Base-by-base conservation (phyloP, 768 basidiomycete genomes). In the Xerocomus spinulosus region DNA sequence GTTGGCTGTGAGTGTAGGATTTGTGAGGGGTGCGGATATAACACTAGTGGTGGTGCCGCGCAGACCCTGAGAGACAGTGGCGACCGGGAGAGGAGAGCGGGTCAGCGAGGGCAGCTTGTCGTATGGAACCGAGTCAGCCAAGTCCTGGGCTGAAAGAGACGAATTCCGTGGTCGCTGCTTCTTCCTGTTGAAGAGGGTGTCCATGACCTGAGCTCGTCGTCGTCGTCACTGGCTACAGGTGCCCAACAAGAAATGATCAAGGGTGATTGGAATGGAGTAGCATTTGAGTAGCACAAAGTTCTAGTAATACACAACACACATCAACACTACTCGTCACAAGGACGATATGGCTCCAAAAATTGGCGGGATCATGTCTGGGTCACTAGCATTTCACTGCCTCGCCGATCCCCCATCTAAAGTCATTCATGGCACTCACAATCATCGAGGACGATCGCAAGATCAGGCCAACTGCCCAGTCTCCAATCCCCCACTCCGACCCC, bases 21-120 rank as follows among this genome's bases (percentile, higher is more conserved):
- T 92, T 21, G 88, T 89, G 58, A 85, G 83, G 8, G 88, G 88
- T 5, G 88, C 89, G 25, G 87, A 90, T 54, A 92, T 91, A 41
- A 54, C 64, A 18, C 68, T 52, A 15, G 56, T 57, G 9, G 44
- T 29, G 1, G 49, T 53, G 43, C 75, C 77, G 61, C 75, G 73
- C 29, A 80, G 64, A 35, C 75, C 79, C 59, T 83, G 81, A 28
- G 73, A 78, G 42, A 78, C 66, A 8, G 79, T 79, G 20, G 67
- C 70, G 41, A 80, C 79, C 32, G 84, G 67, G 32, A 82, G 57
- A 21, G 86, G 85, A 39, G 83, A 78, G 44, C 78, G 77, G 30
- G 77, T 69, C n/a, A 78, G 68, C 4, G 59, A 36, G 18, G 73
- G 73, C 29, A 85, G 73, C 62, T 74, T 79, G 71, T 87, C 84